Conservation (phyloP, 2,329 filamentous ascomycete species). For the Ascochyta lentis region DNA sequence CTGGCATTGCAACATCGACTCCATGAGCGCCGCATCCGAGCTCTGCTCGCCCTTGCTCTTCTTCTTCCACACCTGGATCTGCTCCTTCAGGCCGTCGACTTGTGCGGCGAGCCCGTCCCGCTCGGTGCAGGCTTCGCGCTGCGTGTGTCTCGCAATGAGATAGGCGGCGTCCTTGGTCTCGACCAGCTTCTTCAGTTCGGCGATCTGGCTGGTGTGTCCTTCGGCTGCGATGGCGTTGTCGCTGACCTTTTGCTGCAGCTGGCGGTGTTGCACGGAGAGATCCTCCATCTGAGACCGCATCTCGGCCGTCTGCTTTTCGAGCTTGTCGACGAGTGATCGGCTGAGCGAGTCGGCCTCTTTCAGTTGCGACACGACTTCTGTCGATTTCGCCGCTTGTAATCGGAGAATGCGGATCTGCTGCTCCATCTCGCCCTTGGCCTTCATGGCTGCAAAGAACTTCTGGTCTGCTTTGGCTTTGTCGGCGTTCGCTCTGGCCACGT, state of each 20-base stretch:
- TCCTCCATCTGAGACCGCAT: slow-evolving; percentile 78
- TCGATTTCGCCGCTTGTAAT: slow-evolving; percentile 85
- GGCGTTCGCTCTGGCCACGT: slow-evolving; percentile 73
- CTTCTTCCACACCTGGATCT: slow-evolving; percentile 83
- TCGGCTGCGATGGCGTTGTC: slow-evolving; percentile 76
- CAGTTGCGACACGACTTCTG: slow-evolving; percentile 89
- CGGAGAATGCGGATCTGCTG: slow-evolving; percentile 80
- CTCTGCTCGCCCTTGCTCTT: slow-evolving; percentile 83
- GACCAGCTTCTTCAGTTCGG: slow-evolving; percentile 76
- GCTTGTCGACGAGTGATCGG: slow-evolving; percentile 75
- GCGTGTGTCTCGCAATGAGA: slow-evolving; percentile 67
- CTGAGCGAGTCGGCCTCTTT: slow-evolving; percentile 88
- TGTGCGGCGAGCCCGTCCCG: slow-evolving; percentile 80
- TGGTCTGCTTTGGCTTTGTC: slow-evolving; percentile 98
- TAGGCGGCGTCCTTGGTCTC: slow-evolving; percentile 76
- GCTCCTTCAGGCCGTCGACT: slow-evolving; percentile 79
- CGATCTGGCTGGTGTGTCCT: slow-evolving; percentile 74
- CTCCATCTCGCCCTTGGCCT: slow-evolving; percentile 85
- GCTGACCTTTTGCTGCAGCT: slow-evolving; percentile 72
- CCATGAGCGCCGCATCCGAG: slow-evolving; percentile 82
- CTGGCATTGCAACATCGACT: slow-evolving; percentile 81
- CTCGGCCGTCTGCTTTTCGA: slow-evolving; percentile 91
- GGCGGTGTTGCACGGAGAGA: slow-evolving; percentile 74
- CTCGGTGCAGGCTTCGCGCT: slow-evolving; percentile 71
- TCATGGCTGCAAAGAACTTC: slow-evolving; percentile 96